A percentile compares a stretch with the other conserved stretches of the same genome.
Evolutionary conservation across 495 filamentous ascomycete genomes (phyloP).

Genomic region (Aspergillus panamensis): DNA sequence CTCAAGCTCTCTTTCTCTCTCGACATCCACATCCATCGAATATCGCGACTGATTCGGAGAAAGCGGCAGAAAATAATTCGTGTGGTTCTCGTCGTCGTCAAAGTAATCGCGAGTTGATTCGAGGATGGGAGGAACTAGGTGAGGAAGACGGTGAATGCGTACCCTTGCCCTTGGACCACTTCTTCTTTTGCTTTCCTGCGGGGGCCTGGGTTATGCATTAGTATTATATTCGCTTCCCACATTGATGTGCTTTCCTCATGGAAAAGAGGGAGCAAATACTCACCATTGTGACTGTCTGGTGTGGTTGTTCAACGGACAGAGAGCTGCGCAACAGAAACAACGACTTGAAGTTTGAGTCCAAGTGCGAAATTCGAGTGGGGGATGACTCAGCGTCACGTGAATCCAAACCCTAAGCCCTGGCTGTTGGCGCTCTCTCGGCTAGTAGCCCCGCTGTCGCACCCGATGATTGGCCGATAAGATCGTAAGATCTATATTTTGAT

Average conservation of each 20-base stretch:
- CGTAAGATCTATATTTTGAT: not conserved
- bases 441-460: conserved; percentile 3
- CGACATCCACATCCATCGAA: not conserved
- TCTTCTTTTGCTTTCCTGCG: conserved; percentile 75
- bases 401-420: conserved; percentile 42
- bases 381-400: conserved; percentile 36
- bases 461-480: conserved; percentile 14
- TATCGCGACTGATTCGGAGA: not conserved
- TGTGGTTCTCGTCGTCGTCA: conserved; percentile 6
- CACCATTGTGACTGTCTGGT: conserved; percentile 52
- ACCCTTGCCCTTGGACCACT: conserved; percentile 99
- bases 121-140: conserved; percentile 19
- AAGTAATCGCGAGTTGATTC: conserved; percentile 16
- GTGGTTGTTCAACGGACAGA: conserved; percentile 44
- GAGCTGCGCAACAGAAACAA: conserved; percentile 29
- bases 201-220: conserved; percentile 55
- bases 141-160: conserved; percentile 35
- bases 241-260: conserved; percentile 6
- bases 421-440: conserved; percentile 29
- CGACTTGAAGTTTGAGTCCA: conserved; percentile 28
- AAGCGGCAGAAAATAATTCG: not conserved
- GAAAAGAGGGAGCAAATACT: conserved; percentile 20
- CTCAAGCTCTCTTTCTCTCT: conserved; percentile 1
- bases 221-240: conserved; percentile 15
- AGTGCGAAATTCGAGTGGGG: conserved; percentile 52